Base-by-base conservation (phyloP, 202 grass and related monocot genomes). In the Panicum virgatum region DNA sequence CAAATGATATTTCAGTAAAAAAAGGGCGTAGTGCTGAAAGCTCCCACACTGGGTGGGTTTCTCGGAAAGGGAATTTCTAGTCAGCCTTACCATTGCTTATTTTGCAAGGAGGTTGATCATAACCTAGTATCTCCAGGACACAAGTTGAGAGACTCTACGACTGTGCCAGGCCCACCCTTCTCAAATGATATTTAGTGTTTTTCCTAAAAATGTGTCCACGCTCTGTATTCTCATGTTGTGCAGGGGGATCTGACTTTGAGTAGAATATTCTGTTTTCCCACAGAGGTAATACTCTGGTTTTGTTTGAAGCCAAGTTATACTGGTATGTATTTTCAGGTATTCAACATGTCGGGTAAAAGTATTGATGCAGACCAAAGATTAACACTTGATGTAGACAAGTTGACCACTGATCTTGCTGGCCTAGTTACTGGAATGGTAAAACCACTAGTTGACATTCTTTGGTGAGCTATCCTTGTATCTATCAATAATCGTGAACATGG, bases 351-450 rank as follows among this genome's bases (percentile, higher is more conserved):
- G 73, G 84, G 88, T 82, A 88, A 86, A 88, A 88, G 73, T 76
- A 90, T 98, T 56, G 95, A 98, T 90, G 96, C 96, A 79, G 96
- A 98, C 80, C 96, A 98, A 78, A 91, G 92, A 82, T 67, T 98
- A 61, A 96, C 96, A 62, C 89, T 90, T 79, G 96, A 98, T 73
- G 91, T 98, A 40, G 96, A 98, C 68, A 98, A 98, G 80, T 93
- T 98, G 85, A 90, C 92, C 64, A 90, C 80, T 83, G 96, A 98
- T 83, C 90, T 98, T 83, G 91, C 96, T 78, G 84, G 96, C 61
- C 84, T 98, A 81, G 96, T 98, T 84, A 98, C 96, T 85, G 92
- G 96, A 75, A 94, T 98, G 90, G 93, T 98, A 83, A 98, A 98
- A 52, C 96, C 96, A 66, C 85, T 92, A 75, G 83, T 98, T 69